Conservation (phyloP, 2,329 filamentous ascomycete species). For the Microascus cirrosus region DNA sequence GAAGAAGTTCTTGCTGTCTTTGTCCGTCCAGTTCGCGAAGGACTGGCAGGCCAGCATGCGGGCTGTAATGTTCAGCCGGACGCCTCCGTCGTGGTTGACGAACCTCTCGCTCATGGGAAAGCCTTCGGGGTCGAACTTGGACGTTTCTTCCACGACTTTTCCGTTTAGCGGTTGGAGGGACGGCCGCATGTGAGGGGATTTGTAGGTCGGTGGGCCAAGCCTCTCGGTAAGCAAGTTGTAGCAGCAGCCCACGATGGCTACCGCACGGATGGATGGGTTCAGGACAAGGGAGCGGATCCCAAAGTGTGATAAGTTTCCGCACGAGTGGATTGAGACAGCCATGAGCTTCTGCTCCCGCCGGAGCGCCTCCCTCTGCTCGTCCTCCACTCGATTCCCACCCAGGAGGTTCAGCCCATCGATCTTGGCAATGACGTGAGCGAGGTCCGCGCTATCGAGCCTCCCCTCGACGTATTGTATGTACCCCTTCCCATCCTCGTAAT, state of each 20-base stretch:
- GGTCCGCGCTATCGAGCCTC: slow-evolving; percentile 60
- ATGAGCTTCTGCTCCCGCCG: slow-evolving; percentile 44
- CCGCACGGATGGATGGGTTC: slow-evolving; percentile 75
- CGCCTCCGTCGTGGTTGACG: slow-evolving; percentile 46
- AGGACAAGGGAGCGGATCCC: slow-evolving; percentile 76
- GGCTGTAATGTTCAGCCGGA: slow-evolving; percentile 88
- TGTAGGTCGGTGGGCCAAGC: slow-evolving; percentile 76
- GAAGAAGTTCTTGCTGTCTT: slow-evolving; percentile 81
- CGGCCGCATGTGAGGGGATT: slow-evolving; percentile 66
- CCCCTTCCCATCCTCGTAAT: slow-evolving; percentile 50
- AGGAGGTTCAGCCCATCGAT: slow-evolving; percentile 26
- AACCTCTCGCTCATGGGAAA: slow-evolving; percentile 83
- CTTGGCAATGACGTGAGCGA: slow-evolving; percentile 54
- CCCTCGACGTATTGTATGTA: slow-evolving; percentile 71
- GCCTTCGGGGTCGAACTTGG: slow-evolving; percentile 73
- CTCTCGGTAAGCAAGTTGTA: slow-evolving; percentile 94
- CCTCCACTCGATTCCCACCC: slow-evolving; percentile 2
- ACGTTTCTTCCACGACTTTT: slow-evolving; percentile 56
- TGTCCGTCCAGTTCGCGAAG: slow-evolving; percentile 76
- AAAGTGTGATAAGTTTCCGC: slow-evolving; percentile 93
- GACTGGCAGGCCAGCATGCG: slow-evolving; percentile 98
- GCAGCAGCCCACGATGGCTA: slow-evolving; percentile 95
- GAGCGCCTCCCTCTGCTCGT: slow-evolving; percentile 11
- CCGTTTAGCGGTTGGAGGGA: slow-evolving; percentile 55
- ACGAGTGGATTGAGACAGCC: slow-evolving; percentile 93